These are phyloP conservation scores for Candolleomyces eurysporus DNA, from an alignment of 768 basidiomycete species.

Conservation along the genomic window DNA sequence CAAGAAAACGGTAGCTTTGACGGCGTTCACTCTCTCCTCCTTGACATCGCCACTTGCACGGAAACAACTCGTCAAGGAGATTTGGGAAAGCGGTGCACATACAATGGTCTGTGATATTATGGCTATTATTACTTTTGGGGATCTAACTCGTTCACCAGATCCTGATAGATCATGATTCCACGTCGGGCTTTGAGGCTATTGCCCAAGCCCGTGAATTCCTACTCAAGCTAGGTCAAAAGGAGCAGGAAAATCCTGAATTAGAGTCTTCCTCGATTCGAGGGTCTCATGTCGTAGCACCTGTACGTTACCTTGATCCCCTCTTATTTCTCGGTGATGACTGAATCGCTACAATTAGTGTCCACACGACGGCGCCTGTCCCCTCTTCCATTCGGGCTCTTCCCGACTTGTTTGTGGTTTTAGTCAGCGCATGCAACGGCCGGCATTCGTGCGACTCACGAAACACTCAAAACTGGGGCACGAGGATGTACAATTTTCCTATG, in stretches of 20 bases:
- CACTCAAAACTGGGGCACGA: conserved; percentile 84
- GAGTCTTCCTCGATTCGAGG: conserved; percentile 41
- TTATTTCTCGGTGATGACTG: conserved; percentile 1
- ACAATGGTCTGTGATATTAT: conserved; percentile 52
- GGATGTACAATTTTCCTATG: conserved; percentile 86
- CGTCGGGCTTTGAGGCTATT: conserved; percentile 72
- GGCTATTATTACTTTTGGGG: background rate
- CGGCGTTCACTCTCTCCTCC: conserved; percentile 84
- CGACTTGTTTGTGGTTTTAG: conserved; percentile 76
- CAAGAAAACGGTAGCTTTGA: conserved; percentile 63
- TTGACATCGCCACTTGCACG: conserved; percentile 59
- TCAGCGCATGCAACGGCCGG: conserved; percentile 84
- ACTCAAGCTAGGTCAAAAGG: conserved; percentile 59
- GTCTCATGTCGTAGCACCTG: conserved; percentile 86
- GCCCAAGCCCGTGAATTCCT: conserved; percentile 77
- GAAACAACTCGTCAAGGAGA: conserved; percentile 69
- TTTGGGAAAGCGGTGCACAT: conserved; percentile 92
- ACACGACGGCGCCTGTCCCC: conserved; percentile 83
- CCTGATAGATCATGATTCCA: conserved; percentile 81
- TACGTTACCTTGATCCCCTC: conserved; percentile 32
- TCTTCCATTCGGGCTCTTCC: conserved; percentile 54
- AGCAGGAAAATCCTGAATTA: conserved; percentile 46
- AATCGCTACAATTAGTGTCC: conserved; percentile 60
- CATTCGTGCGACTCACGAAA: conserved; percentile 84
- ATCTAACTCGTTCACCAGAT: conserved; percentile 44